phyloP scores from a whole-genome alignment of 345 rosid species.

The Stellera chamaejasme region DNA sequence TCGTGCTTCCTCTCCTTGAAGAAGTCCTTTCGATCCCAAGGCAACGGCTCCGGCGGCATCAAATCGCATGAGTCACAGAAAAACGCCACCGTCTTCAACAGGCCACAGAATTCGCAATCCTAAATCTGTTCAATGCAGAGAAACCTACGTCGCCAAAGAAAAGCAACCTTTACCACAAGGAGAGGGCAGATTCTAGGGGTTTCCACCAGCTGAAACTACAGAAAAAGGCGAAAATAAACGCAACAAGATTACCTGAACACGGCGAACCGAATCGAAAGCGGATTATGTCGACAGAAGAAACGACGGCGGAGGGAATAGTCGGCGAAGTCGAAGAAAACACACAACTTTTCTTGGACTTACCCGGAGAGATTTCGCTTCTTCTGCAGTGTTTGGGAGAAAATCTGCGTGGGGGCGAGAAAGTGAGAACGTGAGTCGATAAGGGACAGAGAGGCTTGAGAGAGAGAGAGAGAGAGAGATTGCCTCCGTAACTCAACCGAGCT shows the following conservation, averaged over 20 bases:
- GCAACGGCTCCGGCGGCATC: slow-evolving; percentile 95
- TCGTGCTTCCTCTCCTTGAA: slow-evolving; percentile 85
- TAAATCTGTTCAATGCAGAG: neutral
- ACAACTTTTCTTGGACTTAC: slow-evolving; percentile 8
- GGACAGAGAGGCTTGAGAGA: slow-evolving; percentile 34
- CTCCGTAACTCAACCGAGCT: slow-evolving; percentile 30
- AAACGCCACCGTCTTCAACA: slow-evolving; percentile 12
- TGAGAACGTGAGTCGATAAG: slow-evolving; percentile 39
- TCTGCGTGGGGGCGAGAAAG: slow-evolving; percentile 20
- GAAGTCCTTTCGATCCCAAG: slow-evolving; percentile 90
- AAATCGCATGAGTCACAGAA: slow-evolving; percentile 42
- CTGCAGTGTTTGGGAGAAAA: slow-evolving; percentile 23
- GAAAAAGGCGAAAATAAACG: neutral
- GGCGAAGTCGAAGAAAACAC: neutral
- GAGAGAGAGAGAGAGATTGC: slow-evolving; percentile 7
- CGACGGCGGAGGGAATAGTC: no score
- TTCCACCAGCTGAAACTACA: neutral
- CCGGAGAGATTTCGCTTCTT: slow-evolving; percentile 7
- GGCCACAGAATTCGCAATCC: slow-evolving; percentile 2
- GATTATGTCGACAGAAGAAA: neutral
- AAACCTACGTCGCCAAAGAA: neutral
- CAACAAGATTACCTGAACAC: neutral
- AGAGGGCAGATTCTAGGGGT: slow-evolving; percentile 9
- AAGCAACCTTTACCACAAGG: neutral
- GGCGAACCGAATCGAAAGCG: neutral